phyloP scores from a whole-genome alignment of 164 flowering plant genomes.

The Chimonanthus salicifolius region DNA sequence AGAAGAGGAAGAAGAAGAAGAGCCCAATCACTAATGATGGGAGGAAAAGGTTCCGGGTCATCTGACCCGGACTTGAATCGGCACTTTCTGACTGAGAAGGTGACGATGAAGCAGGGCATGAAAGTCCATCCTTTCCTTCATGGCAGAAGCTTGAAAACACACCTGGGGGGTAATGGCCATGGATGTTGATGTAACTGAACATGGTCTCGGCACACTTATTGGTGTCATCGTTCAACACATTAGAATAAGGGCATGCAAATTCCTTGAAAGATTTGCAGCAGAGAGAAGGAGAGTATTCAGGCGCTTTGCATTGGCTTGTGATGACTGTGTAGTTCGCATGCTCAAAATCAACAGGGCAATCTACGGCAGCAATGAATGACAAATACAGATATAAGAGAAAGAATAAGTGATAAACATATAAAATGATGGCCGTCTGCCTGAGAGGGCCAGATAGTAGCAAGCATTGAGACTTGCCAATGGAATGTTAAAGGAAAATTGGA shows the following conservation, averaged over 20 bases:
- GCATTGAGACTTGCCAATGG: too few relatives aligned
- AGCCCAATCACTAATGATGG: too few relatives aligned
- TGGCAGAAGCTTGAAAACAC: not conserved
- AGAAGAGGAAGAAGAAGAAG: too few relatives aligned
- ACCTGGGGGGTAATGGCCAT: not conserved
- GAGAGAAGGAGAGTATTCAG: not conserved
- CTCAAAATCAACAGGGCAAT: conserved; percentile 5
- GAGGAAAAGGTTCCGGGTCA: too few relatives aligned
- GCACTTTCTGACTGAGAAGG: not conserved
- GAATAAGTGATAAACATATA: too few relatives aligned
- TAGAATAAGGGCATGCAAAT: conserved; percentile 7
- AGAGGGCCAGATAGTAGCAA: too few relatives aligned
- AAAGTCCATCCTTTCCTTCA: not conserved
- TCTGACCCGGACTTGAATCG: too few relatives aligned
- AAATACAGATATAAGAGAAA: not conserved
- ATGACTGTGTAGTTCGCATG: not conserved
- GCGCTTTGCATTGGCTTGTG: conserved; percentile 7
- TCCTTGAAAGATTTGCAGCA: conserved; percentile 7
- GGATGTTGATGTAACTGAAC: not conserved
- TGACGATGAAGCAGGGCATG: not conserved
- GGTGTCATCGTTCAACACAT: not conserved
- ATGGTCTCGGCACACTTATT: conserved; percentile 1
- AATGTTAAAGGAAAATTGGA: too few relatives aligned
- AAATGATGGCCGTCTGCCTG: too few relatives aligned
- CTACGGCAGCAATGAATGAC: not conserved